These are phyloP conservation scores for Paragyromitra xinjiangensis DNA, from an alignment of 495 filamentous ascomycete genomes.

Conservation along the genomic window DNA sequence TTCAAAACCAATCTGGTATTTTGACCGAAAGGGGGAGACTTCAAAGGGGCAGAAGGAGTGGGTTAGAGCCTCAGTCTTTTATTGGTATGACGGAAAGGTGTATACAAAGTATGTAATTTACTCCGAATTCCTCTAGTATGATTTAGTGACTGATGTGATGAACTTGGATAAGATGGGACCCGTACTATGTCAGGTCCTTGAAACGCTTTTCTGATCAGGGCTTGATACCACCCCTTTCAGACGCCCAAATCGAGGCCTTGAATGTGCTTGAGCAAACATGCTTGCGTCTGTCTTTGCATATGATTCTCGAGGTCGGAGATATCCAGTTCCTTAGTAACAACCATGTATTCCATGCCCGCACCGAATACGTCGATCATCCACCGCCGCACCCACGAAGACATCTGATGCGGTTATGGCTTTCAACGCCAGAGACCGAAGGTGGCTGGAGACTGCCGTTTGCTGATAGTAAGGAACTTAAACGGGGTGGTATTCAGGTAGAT, in stretches of 20 bases:
- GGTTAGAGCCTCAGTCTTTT: constrained; percentile 77
- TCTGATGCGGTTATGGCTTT: constrained; percentile 86
- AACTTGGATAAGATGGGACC: constrained; percentile 73
- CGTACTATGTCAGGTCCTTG: constrained; percentile 77
- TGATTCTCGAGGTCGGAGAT: constrained; percentile 80
- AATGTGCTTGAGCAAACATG: constrained; percentile 74
- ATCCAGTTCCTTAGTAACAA: constrained; percentile 65
- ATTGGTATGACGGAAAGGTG: constrained; percentile 69
- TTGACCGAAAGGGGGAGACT: constrained; percentile 90
- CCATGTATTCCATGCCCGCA: constrained; percentile 48
- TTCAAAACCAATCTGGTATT: constrained; percentile 85
- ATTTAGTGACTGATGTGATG: constrained; percentile 48
- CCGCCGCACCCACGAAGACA: constrained; percentile 72
- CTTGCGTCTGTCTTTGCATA: constrained; percentile 72
- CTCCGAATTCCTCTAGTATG: not conserved
- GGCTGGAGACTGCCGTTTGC: constrained; percentile 86
- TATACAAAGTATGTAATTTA: constrained; percentile 64
- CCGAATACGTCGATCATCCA: constrained; percentile 65
- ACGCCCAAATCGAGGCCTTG: constrained; percentile 70
- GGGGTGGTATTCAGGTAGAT: constrained; percentile 87
- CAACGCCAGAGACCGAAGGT: constrained; percentile 80
- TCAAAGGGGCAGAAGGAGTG: constrained; percentile 77
- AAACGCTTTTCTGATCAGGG: constrained; percentile 71
- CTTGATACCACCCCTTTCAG: constrained; percentile 72
- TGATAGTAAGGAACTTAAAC: constrained; percentile 82